Evolutionary conservation across 2,329 filamentous ascomycete genomes (phyloP), one percentile per base, ranked within the genome.

Genomic region (Tothia fuscella): DNA sequence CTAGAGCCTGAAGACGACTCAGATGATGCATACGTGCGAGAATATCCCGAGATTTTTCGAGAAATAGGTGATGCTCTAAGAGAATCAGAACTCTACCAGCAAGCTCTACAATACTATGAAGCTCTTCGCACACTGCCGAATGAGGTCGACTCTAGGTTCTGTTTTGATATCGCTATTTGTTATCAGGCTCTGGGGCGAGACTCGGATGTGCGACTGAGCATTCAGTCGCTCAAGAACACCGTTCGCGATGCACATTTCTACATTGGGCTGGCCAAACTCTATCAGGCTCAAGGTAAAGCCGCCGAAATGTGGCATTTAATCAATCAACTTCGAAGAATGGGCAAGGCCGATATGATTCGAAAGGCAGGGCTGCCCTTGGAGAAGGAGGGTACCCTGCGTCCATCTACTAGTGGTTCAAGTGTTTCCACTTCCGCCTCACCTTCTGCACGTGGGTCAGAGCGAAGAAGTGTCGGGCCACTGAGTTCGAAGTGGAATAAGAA

Each of bases 11-110:
- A 74, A 5, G 71, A 79, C 35, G 62, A 57, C 47, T 63, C 58
- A 41, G 58, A 66, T 58, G 61, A 60, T 54, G 68, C 56, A 40
- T 69, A 57, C 24, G 67, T 85, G 6, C 68, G 69, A 40, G 76
- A 84, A 43, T 86, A 83, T 51, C 75, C 78, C 12, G 82, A 93
- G 57, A 71, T 94, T n/a, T 80, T 89, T 49, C 76, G 80, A 47
- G 81, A 93, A 48, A 71, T 72, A 20, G 79, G 72, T 6, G 71
- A 80, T 56, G 66, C 68, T 6, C 62, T 83, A 6, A 67, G 70
- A 31, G 62, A 68, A 30, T 62, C 59, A 4, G 65, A 63, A 4
- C 58, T 71, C 39, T 64, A 71, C 44, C 56, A 69, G 33, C 67
- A 78, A 44, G 76, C 76, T 3, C 57, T 78, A 3, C 63, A 67